Base-by-base conservation (phyloP, 352 stramenopile species). In the Phytophthora tubulina region DNA sequence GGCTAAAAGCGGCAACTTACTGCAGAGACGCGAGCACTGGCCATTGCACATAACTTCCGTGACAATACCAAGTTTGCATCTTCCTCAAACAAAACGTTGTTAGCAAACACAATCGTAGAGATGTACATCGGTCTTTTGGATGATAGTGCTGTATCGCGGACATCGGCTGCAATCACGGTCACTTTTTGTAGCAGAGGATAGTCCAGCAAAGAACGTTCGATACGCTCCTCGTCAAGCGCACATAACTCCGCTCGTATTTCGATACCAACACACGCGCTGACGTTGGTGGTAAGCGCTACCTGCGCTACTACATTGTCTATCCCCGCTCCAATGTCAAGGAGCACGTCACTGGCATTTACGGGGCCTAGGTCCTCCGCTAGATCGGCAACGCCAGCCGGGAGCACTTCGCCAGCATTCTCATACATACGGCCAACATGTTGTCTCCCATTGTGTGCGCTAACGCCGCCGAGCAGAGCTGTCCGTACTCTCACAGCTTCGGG, bases 61-160 rank as follows among this genome's bases (percentile, higher is more conserved):
- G 32, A 27, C 4, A 58, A 4, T 21, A 46, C 32, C 6, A 46
- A 11, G 30, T 58, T 46, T 7, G 6, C n/a, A 8, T 32, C 15
- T 30, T 59, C 51, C 32, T 59, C 32, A 30, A 59, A 59, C 35
- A 32, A 46, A 59, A 27, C 5, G 2, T 59, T 59, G 35, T 59
- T 59, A 6, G 35, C 38, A 33, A 48, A 48, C n/a, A 46, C 33
- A 10, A 59, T 48, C 17, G 51, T 46, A 55, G 49, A n/a, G 33
- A 41, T 30, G 21, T 30, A 55, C 7, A 55, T 42, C 31, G 49
- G 49, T 13, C 9, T 30, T 6, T 41, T 54, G 4, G 48, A 54
- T 10, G 48, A 54, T 54, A 54, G 10, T 21, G 27, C 48, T 54
- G 13, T 7, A 39, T 54, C 27, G 21, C 4, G 4, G 0, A 4